Conservation (phyloP, 768 basidiomycete genomes). For the Leucocoprinus birnbaumii region DNA sequence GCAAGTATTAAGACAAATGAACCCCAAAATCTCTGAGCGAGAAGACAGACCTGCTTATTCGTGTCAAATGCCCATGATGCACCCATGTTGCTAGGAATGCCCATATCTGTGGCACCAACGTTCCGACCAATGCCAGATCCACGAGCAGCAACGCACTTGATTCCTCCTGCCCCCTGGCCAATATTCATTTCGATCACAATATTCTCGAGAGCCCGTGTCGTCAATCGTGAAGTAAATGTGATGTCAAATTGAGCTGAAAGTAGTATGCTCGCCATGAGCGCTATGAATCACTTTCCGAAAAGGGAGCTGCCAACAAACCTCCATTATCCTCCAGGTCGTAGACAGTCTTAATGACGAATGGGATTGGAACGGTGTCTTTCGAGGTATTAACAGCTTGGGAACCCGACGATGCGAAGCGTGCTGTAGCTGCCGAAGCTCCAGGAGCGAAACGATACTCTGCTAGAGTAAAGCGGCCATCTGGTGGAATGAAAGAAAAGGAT, state of each 20-base stretch:
- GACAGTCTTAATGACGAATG: constrained; percentile 48
- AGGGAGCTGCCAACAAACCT: constrained; percentile 25
- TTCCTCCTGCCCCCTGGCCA: constrained; percentile 68
- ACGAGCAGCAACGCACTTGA: constrained; percentile 68
- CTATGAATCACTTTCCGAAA: not conserved
- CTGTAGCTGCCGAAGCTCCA: constrained; percentile 27
- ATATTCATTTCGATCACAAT: constrained; percentile 71
- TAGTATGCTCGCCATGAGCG: not conserved
- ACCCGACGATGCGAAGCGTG: constrained; percentile 21
- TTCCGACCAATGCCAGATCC: constrained; percentile 43
- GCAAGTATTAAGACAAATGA: not conserved
- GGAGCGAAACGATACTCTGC: constrained; percentile 77
- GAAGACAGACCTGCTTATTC: constrained; percentile 45
- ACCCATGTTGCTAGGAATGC: constrained; percentile 28
- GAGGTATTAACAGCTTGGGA: constrained; percentile 18
- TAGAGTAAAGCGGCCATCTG: constrained; percentile 85
- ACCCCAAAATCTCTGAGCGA: not conserved
- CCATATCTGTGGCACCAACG: constrained; percentile 28
- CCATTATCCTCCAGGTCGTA: constrained; percentile 41
- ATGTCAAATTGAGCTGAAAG: constrained; percentile 56
- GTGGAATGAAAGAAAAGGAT: constrained; percentile 86
- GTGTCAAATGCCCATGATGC: constrained; percentile 84
- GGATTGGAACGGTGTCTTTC: constrained; percentile 48
- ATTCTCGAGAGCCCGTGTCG: constrained; percentile 66
- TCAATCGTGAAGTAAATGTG: constrained; percentile 59